Base-by-base conservation (phyloP, 352 stramenopile genomes). In the Globisporangium cederbergense region DNA sequence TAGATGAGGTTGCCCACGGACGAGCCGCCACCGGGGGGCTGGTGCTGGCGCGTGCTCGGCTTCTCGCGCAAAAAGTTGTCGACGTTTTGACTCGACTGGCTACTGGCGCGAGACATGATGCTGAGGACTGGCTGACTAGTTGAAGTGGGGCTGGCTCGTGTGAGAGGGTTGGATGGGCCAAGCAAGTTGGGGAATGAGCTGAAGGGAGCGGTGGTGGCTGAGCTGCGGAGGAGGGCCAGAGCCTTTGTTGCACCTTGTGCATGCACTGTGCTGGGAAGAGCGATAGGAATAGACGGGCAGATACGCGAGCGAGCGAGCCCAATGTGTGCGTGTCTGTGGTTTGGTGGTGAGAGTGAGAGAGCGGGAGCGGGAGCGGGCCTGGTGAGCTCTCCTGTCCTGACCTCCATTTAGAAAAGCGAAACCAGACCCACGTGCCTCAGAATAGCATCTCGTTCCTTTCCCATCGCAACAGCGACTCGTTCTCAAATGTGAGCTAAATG, bases 61-160 rank as follows among this genome's bases (percentile, higher is more conserved):
- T 88, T 88, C n/a, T 89, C 79, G 18, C 75, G 65, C 34, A 91
- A 64, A 42, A 92, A 90, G 68, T 93, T 92, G 75, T 93, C 81
- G 34, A 88, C 69, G 66, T 92, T 95, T 65, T 91, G 83, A 22
- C 79, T 90, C 52, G 77, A 72, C 72, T 89, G 79, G 67, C 81
- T 79, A 42, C 73, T 72, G 63, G 60, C 66, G 71, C 81, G 79
- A 42, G 79, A 79, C 79, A 90, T 90, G 61, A 14, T 79, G 20
- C 25, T 58, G 43, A 40, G 52, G 47, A 52, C 8, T 65, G 14
- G 40, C 14, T 32, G 11, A 47, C 30, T 52, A 51, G 14, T 38
- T 25, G 25, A 40, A 30, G 58, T 32, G 60, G 34, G 50, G 58
- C 66, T 58, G 53, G 45, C 34, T 58, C 42, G 46, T 28, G 28